Evolutionary conservation across 2,329 filamentous ascomycete species (phyloP).

Genomic region (Colletotrichum chrysophilum): DNA sequence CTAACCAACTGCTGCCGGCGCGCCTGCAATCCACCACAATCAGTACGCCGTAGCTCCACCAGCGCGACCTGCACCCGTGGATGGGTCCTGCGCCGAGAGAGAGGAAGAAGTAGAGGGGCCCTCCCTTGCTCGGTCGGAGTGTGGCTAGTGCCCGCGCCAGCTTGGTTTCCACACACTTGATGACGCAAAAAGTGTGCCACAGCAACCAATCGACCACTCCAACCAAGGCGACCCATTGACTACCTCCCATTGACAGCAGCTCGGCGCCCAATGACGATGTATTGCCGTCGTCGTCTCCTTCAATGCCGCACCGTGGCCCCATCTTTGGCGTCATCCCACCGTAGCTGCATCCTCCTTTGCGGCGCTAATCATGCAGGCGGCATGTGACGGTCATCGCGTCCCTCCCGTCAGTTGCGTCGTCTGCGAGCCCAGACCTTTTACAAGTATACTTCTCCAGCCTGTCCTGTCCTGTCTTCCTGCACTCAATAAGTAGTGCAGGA

Average conservation of each 20-base stretch:
- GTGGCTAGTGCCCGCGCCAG: conserved; percentile 22
- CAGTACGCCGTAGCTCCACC: background rate
- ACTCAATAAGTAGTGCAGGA: background rate
- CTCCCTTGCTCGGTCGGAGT: conserved; percentile 2
- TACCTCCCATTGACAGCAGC: background rate
- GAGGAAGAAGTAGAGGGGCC: background rate
- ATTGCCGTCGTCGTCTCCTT: background rate
- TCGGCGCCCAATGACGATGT: conserved; percentile 4
- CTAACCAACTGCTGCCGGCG: background rate
- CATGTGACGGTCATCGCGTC: conserved; percentile 15
- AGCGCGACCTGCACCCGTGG: background rate
- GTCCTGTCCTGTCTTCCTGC: background rate
- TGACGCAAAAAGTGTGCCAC: conserved; percentile 25
- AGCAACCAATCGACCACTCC: conserved; percentile 18
- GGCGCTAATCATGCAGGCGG: conserved; percentile 12
- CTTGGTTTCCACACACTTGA: conserved; percentile 18
- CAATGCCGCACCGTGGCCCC: background rate
- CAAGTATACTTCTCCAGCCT: background rate
- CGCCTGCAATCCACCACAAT: background rate
- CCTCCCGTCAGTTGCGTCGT: background rate
- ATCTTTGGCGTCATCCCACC: conserved; percentile 20
- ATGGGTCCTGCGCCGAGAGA: background rate
- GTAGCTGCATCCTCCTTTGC: background rate
- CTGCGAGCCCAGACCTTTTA: background rate
- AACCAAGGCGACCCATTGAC: background rate